Evolutionary conservation across 345 rosid genomes (phyloP), one percentile per base, ranked within the genome.

Genomic region (Noccaea bulbosa): DNA sequence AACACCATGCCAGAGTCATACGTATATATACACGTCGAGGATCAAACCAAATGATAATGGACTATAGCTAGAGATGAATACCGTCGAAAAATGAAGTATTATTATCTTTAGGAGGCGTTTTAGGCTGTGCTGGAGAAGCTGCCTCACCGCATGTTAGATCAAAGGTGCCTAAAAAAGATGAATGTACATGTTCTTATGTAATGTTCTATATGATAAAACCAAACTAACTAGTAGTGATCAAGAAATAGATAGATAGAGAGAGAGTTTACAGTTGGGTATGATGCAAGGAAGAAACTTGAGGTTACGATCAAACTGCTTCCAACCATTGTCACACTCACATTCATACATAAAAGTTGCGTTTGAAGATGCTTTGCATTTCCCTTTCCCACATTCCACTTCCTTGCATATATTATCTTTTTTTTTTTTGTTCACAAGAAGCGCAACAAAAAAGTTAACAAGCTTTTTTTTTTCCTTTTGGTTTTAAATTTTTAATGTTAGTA

Each of bases 231-330:
- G 30, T 3, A 27, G 30, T 41, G 27, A 15, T 51, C 15, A 51
- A 30, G 48, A 66, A 53, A 68, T 62, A 61, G 45, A 27, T 27
- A 74, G 35, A 61, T 7, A 51, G 43, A 70, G 53, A 77, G 70
- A 22, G 71, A 69, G 12, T 69, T 79, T 71, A 93, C 98, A 93
- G 72, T 90, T 84, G 46, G 97, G 97, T 24, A 78, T 56, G 71
- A 88, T 62, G 83, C 98, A 93, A 49, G 97, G 98, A 62, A 93
- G 97, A 79, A 93, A 88, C 59, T 78, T 82, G 90, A 75, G 74
- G 46, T 66, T 1, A 51, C 46, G 47, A 72, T 77, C 78, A 71
- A 79, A 69, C 74, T 76, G 90, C 77, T 69, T 90, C 98, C 98
- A 93, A 11, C 97, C 96, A 65, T 76, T 33, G 0, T 85, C 84